phyloP scores from a whole-genome alignment of 192 early-diverging fungal species.

The Nowakowskiella sp. region DNA sequence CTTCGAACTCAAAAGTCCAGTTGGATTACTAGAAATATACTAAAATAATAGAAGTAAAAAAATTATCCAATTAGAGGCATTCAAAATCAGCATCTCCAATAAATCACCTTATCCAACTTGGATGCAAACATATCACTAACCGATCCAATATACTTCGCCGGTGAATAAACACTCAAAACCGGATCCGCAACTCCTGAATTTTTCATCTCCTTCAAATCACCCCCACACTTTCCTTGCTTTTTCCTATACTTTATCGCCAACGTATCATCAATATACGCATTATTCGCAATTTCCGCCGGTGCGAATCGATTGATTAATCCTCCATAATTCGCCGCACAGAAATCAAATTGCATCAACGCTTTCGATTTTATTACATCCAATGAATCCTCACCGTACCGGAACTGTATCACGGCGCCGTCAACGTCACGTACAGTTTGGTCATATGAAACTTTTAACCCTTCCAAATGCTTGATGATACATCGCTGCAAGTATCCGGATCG shows the following conservation, averaged over 20 bases:
- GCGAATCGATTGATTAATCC: slow-evolving; percentile 74
- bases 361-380: slow-evolving; percentile 93
- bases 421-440: slow-evolving; percentile 94
- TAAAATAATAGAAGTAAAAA: too few relatives aligned
- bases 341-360: slow-evolving; percentile 84
- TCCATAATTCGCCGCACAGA: slow-evolving; percentile 85
- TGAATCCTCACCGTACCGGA: slow-evolving; percentile 98
- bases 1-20: too few relatives aligned
- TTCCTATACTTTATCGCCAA: slow-evolving; percentile 69
- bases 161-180: slow-evolving; percentile 69
- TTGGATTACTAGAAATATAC: too few relatives aligned
- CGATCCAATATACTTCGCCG: slow-evolving; percentile 75
- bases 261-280: slow-evolving; percentile 56
- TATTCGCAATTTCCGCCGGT: slow-evolving; percentile 52
- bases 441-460: slow-evolving; percentile 90
- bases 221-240: slow-evolving; percentile 46
- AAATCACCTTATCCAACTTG: slow-evolving; percentile 59
- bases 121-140: slow-evolving; percentile 81
- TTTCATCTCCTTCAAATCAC: slow-evolving; percentile 1
- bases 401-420: slow-evolving; percentile 93
- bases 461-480: slow-evolving; percentile 98
- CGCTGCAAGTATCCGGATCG: slow-evolving; percentile 98
- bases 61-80: too few relatives aligned
- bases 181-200: slow-evolving; percentile 62
- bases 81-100: slow-evolving; percentile 72